Percentiles rank a stretch among this genome's conserved stretches.
Evolutionary conservation across 164 flowering plant genomes (phyloP).

Genomic region (Nelumbo lutea): DNA sequence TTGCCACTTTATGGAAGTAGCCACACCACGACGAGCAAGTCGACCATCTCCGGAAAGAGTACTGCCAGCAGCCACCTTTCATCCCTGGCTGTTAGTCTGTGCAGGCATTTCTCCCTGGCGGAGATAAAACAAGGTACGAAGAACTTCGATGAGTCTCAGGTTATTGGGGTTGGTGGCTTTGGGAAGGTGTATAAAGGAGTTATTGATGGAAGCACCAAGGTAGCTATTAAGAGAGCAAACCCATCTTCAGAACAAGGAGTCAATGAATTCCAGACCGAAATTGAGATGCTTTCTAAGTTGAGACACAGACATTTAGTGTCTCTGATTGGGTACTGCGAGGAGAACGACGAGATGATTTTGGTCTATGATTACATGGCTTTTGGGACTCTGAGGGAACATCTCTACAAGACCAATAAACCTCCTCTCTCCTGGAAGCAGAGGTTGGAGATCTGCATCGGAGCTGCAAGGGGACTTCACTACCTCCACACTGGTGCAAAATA

Average conservation of each 20-base stretch:
- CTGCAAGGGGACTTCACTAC: constrained; percentile 69
- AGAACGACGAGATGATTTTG: constrained; percentile 53
- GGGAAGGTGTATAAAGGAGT: constrained; percentile 58
- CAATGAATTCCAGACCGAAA: constrained; percentile 50
- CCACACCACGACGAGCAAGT: constrained; percentile 20
- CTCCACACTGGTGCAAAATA: constrained; percentile 72
- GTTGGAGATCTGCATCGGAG: constrained; percentile 64
- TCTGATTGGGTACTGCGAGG: constrained; percentile 63
- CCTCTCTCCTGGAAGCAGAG: constrained; percentile 56
- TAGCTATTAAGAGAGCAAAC: constrained; percentile 65
- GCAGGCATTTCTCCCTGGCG: constrained; percentile 45
- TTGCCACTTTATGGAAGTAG: constrained; percentile 44
- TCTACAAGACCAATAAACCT: constrained; percentile 42
- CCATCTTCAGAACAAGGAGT: constrained; percentile 65
- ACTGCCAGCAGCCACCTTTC: constrained; percentile 31
- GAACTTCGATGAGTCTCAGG: constrained; percentile 49
- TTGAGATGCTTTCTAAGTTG: constrained; percentile 63
- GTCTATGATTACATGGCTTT: constrained; percentile 66
- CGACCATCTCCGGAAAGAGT: constrained; percentile 38
- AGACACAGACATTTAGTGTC: constrained; percentile 71
- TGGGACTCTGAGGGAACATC: constrained; percentile 63
- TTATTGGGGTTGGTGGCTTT: constrained; percentile 65
- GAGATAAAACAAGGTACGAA: constrained; percentile 46
- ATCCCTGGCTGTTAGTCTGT: constrained; percentile 29
- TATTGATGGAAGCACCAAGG: constrained; percentile 45